A percentile compares a stretch with the other conserved stretches of the same genome.
These are phyloP conservation scores for Wolfiporia cocos DNA, from an alignment of 1,284 basidiomycete species.

Conservation along the genomic window DNA sequence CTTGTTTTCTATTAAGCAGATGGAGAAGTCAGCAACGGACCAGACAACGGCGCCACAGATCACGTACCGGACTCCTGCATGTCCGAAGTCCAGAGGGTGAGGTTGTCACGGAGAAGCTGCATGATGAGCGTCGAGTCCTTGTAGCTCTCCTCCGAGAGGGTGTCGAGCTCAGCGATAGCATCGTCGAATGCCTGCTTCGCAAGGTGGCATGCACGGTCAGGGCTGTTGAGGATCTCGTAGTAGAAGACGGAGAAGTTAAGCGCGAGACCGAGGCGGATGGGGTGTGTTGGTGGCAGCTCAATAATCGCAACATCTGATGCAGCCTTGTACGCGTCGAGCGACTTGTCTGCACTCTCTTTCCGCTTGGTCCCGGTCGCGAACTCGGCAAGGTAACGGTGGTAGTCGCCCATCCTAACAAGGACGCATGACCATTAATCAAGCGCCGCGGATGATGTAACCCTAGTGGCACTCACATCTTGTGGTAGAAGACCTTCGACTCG, in stretches of 20 bases:
- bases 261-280: constrained; percentile 97
- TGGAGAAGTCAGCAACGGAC: not conserved
- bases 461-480: constrained; percentile 99
- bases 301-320: constrained; percentile 97
- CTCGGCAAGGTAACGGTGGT: constrained; percentile 99
- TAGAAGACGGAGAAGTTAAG: constrained; percentile 99
- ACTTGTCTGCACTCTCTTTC: constrained; percentile 98
- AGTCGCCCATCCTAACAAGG: constrained; percentile 98
- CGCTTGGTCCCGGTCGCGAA: constrained; percentile 99
- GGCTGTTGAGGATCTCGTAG: constrained; percentile 99
- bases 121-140: constrained; percentile 99
- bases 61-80: constrained; percentile 84
- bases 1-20: constrained; percentile 42
- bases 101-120: constrained; percentile 98
- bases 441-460: not conserved
- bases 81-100: constrained; percentile 97
- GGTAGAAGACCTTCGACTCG: constrained; percentile 99
- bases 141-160: constrained; percentile 99
- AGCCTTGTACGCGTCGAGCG: constrained; percentile 98
- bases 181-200: constrained; percentile 99
- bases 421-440: not conserved
- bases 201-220: constrained; percentile 98
- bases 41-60: not conserved
- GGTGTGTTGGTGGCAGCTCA: constrained; percentile 98
- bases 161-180: constrained; percentile 99